Evolutionary conservation across 2,329 filamentous ascomycete genomes (phyloP), one percentile per base, ranked within the genome.

Genomic region (Diaporthe caulivora): DNA sequence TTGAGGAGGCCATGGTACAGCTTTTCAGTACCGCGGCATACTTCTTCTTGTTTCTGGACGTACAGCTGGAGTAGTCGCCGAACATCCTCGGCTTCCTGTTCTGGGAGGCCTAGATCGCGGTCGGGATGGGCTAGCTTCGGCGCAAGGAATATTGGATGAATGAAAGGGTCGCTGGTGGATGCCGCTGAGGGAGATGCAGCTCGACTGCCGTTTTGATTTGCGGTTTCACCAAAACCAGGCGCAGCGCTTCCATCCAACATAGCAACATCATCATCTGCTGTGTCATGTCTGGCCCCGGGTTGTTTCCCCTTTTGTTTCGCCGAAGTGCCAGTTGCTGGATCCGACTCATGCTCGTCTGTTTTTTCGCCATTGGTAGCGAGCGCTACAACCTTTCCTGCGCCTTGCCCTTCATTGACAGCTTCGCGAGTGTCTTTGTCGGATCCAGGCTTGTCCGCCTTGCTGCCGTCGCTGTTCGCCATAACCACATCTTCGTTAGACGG

Each of bases 11-110:
- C 93, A 67, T 91, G 87, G 75, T 94, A 92, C 64, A 97, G 85
- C 74, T 88, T 89, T 72, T 90, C 88, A 1, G 92, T 89, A 10
- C 93, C 92, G 6, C 94, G 91, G 72, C 93, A 92, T 2, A 96
- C 91, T 80, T 97, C 94, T 78, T 97, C 94, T 80, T 97, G 94
- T 81, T 96, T 96, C 79, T 96, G 94, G 34, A 96, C 91, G 80
- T 94, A 96, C 15, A 94, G 84, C 76, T 94, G 89, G 64, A 97
- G 86, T 24, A 95, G 83, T 72, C 92, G 89, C 73, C 94, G 91
- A 55, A 94, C 91, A 74, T 97, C 93, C 76, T 95, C 93, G 1
- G 94, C 94, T 83, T 97, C 94, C 34, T 86, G 83, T 24, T 91
- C 87, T 0, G 94, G 93, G 3, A 97, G 88, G 1, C 92, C 92